Evolutionary conservation across 176 grass and related monocot species (phyloP).

Genomic region (Hordeum marinum): DNA sequence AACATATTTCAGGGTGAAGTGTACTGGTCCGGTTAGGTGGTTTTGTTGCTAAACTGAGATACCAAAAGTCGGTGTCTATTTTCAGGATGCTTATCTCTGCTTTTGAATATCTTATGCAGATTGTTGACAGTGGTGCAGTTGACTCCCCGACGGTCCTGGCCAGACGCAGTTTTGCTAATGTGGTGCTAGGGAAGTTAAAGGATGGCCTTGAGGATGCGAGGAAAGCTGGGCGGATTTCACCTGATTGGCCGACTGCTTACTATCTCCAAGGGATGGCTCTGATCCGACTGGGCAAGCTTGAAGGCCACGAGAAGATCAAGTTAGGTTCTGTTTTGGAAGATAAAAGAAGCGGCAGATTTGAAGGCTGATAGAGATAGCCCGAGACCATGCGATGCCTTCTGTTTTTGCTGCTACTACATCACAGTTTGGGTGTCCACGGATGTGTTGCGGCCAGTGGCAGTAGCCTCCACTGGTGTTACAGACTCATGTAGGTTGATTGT

Average conservation of each 20-base stretch:
- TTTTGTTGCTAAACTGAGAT: constrained; percentile 1
- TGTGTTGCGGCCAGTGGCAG: constrained; percentile 29
- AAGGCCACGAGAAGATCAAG: constrained; percentile 43
- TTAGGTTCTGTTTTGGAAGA: constrained; percentile 44
- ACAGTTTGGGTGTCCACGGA: constrained; percentile 27
- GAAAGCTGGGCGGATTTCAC: constrained; percentile 39
- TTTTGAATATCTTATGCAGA: constrained; percentile 34
- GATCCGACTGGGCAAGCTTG: constrained; percentile 42
- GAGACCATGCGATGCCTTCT: constrained; percentile 17
- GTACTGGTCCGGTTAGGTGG: background rate
- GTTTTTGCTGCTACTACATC: constrained; percentile 24
- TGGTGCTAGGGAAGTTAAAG: constrained; percentile 39
- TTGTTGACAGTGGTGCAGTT: constrained; percentile 43
- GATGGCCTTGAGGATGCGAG: constrained; percentile 60
- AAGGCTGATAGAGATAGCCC: constrained; percentile 38
- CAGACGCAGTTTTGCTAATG: constrained; percentile 44
- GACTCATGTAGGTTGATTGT: no score
- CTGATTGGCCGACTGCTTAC: constrained; percentile 46
- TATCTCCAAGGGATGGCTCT: constrained; percentile 56
- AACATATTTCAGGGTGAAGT: background rate
- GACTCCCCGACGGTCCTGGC: constrained; percentile 52
- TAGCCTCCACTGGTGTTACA: no score
- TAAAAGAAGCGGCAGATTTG: constrained; percentile 38
- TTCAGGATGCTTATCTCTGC: background rate
- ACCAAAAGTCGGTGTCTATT: background rate